Base-by-base conservation (phyloP, 257 asterid genomes). In the Leonotis leonurus region DNA sequence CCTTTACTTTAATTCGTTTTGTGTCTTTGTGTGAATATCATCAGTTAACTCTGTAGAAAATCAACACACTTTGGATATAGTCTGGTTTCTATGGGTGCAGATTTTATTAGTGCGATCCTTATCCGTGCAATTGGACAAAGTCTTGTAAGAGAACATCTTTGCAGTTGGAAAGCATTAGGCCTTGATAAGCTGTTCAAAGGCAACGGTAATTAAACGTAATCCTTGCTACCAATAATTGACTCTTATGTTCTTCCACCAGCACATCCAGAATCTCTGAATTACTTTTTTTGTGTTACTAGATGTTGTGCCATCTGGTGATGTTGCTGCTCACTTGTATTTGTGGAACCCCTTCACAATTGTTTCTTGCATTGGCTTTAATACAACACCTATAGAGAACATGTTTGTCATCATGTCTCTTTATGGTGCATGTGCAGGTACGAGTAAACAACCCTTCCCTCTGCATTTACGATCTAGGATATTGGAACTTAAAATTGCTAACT, bases 301-400 rank as follows among this genome's bases (percentile, higher is more conserved):
- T 50, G 72, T 76, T 76, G 81, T 89, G 57, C 85, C 89, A 9
- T 79, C 92, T 8, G 97, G 93, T 58, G 95, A 93, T 79, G 78
- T 93, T 60, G 96, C 96, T 52, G 95, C 92, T 67, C 95, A 89
- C 37, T 85, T 85, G 71, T 93, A 89, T 80, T 74, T 93, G 70
- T 93, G 97, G 97, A 89, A 89, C 73, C 97, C 99, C 65, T 86
- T 87, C 76, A 85, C 99, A 30, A 78, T 89, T 43, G 74, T 87
- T 62, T 85, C 99, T 13, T 81, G 95, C 74, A 72, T 93, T 74
- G 97, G 99, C 29, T 85, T 77, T 76, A 93, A 87, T 73, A 87
- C 97, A 40, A 70, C 96, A 12, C 97, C 96, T 6, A 62, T 89
- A 20, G 97, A 93, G 57, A 93, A 87, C 70, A 71, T 93, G 65